Conservation (phyloP, 1,139 yeast species). For the Magnusiomyces ingens region DNA sequence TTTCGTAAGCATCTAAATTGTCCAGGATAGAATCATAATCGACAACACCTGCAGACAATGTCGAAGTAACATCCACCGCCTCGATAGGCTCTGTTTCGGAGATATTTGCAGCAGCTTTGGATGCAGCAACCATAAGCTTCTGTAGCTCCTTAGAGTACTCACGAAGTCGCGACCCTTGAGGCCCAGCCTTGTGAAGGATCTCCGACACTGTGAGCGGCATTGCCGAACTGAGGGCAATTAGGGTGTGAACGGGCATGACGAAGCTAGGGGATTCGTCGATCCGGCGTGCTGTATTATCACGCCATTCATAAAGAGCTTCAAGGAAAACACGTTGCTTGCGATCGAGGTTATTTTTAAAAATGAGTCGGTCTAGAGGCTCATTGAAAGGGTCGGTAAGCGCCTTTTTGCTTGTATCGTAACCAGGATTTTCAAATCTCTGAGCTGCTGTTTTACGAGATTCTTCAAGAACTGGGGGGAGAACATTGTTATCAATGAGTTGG, state of each 20-base stretch:
- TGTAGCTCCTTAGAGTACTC: slow-evolving; percentile 53
- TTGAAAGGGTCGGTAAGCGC: slow-evolving; percentile 9
- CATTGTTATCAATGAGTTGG: slow-evolving; percentile 42
- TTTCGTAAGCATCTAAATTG: neutral
- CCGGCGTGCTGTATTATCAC: slow-evolving; percentile 66
- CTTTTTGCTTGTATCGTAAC: slow-evolving; percentile 25
- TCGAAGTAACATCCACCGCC: neutral
- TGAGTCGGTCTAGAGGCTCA: slow-evolving; percentile 33
- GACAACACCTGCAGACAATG: neutral
- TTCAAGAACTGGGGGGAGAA: slow-evolving; percentile 53
- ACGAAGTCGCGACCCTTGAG: slow-evolving; percentile 51
- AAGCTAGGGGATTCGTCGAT: slow-evolving; percentile 81
- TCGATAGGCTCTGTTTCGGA: neutral
- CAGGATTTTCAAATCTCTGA: slow-evolving; percentile 61
- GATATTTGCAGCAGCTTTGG: slow-evolving; percentile 19
- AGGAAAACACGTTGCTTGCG: slow-evolving; percentile 49
- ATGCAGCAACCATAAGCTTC: slow-evolving; percentile 37
- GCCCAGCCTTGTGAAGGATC: slow-evolving; percentile 48
- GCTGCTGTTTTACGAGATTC: slow-evolving; percentile 78
- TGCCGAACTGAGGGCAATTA: slow-evolving; percentile 54
- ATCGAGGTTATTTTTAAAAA: slow-evolving; percentile 62
- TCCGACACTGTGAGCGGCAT: slow-evolving; percentile 54
- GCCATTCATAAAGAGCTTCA: slow-evolving; percentile 66
- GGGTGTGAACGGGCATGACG: slow-evolving; percentile 74
- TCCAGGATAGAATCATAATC: slow-evolving; percentile 1